Percentiles rank a stretch among this genome's conserved stretches.
These are phyloP conservation scores for Phaeosphaeria sp. DNA, from an alignment of 2,329 filamentous ascomycete genomes.

Conservation along the genomic window DNA sequence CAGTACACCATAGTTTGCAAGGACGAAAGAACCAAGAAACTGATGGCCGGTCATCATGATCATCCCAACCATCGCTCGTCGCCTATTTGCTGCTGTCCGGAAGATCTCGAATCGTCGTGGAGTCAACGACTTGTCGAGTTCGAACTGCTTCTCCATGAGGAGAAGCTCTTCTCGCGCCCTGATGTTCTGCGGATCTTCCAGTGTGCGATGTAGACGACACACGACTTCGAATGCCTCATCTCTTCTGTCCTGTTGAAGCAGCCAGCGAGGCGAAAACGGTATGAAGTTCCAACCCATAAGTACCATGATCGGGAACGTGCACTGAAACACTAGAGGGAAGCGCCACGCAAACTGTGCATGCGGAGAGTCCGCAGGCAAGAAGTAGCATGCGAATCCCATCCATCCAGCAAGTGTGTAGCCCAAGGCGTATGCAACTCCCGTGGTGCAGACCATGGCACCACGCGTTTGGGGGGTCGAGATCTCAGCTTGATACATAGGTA, in stretches of 20 bases:
- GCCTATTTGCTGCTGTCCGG: conserved; percentile 50
- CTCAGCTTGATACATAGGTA: conserved; percentile 51
- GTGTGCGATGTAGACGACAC: conserved; percentile 52
- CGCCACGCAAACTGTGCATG: conserved; percentile 53
- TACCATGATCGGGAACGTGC: conserved; percentile 49
- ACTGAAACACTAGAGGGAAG: conserved; percentile 55
- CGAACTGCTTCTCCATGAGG: conserved; percentile 52
- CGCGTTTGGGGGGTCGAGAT: conserved; percentile 51
- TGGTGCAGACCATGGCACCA: conserved; percentile 42
- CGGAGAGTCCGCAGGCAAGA: conserved; percentile 40
- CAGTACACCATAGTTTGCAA: conserved; percentile 29
- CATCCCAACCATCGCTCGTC: conserved; percentile 50
- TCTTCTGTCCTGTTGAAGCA: conserved; percentile 51
- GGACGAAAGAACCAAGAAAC: conserved; percentile 37
- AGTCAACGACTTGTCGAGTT: conserved; percentile 23
- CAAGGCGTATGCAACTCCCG: conserved; percentile 52
- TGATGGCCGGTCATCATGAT: conserved; percentile 52
- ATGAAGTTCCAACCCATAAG: conserved; percentile 49
- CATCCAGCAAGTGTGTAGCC: conserved; percentile 51
- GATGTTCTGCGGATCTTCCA: conserved; percentile 48
- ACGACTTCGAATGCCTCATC: conserved; percentile 52
- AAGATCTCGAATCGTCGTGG: conserved; percentile 50
- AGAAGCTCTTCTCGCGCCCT: conserved; percentile 51
- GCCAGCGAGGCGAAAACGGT: conserved; percentile 54
- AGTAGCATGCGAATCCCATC: conserved; percentile 52